Conservation (phyloP, 2,329 filamentous ascomycete genomes). For the Zasmidium citrigriseum region DNA sequence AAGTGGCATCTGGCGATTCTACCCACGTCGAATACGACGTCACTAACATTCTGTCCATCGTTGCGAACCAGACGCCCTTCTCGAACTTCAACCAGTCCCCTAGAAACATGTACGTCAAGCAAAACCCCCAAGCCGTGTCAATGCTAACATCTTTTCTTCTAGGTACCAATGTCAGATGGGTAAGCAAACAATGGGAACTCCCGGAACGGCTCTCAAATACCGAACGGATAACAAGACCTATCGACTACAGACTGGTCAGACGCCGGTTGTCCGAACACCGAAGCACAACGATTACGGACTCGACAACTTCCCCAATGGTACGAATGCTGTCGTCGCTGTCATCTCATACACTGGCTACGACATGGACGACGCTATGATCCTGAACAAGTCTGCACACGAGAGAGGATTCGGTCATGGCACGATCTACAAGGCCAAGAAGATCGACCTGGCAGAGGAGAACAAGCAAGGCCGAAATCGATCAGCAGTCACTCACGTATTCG, state of each 20-base stretch:
- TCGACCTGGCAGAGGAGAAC: slow-evolving; percentile 77
- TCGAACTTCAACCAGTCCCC: slow-evolving; percentile 98
- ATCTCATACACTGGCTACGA: slow-evolving; percentile 99
- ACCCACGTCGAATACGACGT: slow-evolving; percentile 94
- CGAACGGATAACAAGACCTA: slow-evolving; percentile 98
- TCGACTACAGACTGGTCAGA: slow-evolving; percentile 91
- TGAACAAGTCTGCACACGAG: slow-evolving; percentile 96
- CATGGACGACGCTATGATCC: slow-evolving; percentile 99
- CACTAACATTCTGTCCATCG: slow-evolving; percentile 94
- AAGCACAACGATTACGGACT: slow-evolving; percentile 95
- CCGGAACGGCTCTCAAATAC: slow-evolving; percentile 78
- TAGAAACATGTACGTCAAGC: slow-evolving; percentile 82
- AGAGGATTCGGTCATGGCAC: slow-evolving; percentile 93
- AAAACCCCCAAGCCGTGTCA: neutral
- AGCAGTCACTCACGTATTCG: slow-evolving; percentile 82
- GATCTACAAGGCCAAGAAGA: slow-evolving; percentile 96
- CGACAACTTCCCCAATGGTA: slow-evolving; percentile 97
- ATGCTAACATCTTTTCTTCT: neutral
- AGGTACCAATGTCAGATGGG: slow-evolving; percentile 86
- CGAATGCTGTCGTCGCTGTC: slow-evolving; percentile 92
- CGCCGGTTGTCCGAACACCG: slow-evolving; percentile 86
- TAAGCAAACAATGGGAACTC: slow-evolving; percentile 98
- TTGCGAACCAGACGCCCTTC: slow-evolving; percentile 98
- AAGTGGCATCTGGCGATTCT: slow-evolving; percentile 83
- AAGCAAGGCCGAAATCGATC: slow-evolving; percentile 47